These are phyloP conservation scores for Letharia columbiana DNA, from an alignment of 495 filamentous ascomycete genomes.

Conservation along the genomic window DNA sequence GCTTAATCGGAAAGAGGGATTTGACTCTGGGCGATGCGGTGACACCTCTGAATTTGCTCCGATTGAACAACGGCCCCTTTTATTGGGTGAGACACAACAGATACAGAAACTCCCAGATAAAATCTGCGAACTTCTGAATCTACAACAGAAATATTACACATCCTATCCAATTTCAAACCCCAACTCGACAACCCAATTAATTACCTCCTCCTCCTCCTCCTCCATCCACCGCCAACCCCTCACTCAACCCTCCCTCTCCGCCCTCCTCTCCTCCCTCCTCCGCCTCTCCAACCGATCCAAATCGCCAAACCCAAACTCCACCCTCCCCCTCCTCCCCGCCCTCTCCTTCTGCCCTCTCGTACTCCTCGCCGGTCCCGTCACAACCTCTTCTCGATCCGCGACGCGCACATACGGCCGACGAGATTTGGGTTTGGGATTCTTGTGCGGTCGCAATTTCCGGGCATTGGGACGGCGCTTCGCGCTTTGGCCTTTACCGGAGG, in stretches of 20 bases:
- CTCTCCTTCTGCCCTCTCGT: neutral
- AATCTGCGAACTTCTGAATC: neutral
- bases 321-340: neutral
- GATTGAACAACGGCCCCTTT: neutral
- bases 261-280: constrained; percentile 5
- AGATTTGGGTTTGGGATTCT: neutral
- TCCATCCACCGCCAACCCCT: too few species aligned
- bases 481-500: neutral
- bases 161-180: neutral
- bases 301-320: constrained; percentile 9
- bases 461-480: neutral
- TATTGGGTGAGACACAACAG: neutral
- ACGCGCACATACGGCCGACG: neutral
- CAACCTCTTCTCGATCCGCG: neutral
- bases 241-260: neutral
- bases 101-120: neutral
- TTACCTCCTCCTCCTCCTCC: neutral
- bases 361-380: neutral
- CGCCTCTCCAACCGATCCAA: constrained; percentile 7
- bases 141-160: neutral
- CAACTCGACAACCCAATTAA: neutral
- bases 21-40: neutral
- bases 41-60: too few species aligned
- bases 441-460: neutral
- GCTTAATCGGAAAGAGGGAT: neutral